A percentile compares a stretch with the other conserved stretches of the same genome.
phyloP scores from a whole-genome alignment of 148 eudicot genomes.

The Vaccinium corymbosum region DNA sequence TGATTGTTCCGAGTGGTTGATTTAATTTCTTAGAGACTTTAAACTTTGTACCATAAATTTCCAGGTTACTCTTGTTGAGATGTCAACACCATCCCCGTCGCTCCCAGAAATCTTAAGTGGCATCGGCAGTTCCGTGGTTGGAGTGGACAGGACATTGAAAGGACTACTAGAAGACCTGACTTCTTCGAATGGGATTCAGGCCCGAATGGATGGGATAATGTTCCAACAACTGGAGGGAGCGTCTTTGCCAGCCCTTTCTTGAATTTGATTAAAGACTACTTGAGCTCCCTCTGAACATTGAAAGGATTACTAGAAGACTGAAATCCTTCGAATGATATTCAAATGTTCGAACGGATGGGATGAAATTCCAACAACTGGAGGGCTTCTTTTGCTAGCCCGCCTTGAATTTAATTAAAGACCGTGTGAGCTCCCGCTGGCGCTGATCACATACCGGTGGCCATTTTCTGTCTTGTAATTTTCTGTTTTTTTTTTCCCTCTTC shows the following conservation, averaged over 20 bases:
- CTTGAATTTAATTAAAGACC: too few relatives aligned
- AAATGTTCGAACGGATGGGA: too few relatives aligned
- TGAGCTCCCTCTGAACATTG: constrained; percentile 44
- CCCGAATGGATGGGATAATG: constrained; percentile 85
- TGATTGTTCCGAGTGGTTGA: neutral
- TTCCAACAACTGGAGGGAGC: constrained; percentile 53
- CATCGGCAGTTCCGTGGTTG: constrained; percentile 53
- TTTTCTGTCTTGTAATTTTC: neutral
- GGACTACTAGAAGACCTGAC: constrained; percentile 51
- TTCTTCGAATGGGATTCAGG: constrained; percentile 64
- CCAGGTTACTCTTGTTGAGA: constrained; percentile 79
- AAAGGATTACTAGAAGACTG: too few relatives aligned
- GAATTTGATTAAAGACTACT: constrained; percentile 49
- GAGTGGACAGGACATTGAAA: constrained; percentile 50
- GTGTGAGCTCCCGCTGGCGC: too few relatives aligned
- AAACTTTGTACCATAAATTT: neutral
- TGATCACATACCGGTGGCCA: neutral
- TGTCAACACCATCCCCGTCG: constrained; percentile 62
- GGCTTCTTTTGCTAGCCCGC: too few relatives aligned
- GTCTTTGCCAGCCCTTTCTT: constrained; percentile 36
- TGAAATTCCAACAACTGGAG: too few relatives aligned
- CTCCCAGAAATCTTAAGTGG: constrained; percentile 62
- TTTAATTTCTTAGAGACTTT: neutral
- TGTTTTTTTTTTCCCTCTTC: neutral
- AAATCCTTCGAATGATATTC: too few relatives aligned